Evolutionary conservation across 2,329 filamentous ascomycete species (phyloP).

Genomic region (Fonsecaea pugnacius): DNA sequence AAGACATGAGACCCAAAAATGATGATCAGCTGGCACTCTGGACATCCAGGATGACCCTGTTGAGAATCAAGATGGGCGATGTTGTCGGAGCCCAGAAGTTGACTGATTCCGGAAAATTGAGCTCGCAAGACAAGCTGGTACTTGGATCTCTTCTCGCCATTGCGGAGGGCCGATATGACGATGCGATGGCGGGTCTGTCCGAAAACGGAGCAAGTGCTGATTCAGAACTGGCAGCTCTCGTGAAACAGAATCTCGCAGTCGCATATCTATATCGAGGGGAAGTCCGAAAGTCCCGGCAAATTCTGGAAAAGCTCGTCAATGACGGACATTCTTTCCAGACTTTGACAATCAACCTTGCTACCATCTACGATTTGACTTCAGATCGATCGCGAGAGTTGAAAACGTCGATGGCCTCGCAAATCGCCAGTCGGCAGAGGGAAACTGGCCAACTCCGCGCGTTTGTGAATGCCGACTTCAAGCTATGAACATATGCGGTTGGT

Average conservation of each 20-base stretch:
- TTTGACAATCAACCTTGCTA: constrained; percentile 85
- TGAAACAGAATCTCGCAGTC: constrained; percentile 81
- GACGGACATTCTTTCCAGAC: constrained; percentile 72
- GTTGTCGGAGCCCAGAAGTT: constrained; percentile 66
- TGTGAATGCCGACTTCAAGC: constrained; percentile 74
- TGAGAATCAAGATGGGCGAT: constrained; percentile 81
- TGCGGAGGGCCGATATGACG: constrained; percentile 73
- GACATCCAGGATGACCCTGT: constrained; percentile 58
- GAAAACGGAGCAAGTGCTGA: constrained; percentile 32
- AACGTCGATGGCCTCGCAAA: constrained; percentile 68
- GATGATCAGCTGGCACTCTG: constrained; percentile 36
- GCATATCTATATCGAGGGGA: constrained; percentile 80
- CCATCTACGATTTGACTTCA: constrained; percentile 88
- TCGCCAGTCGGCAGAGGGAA: constrained; percentile 64
- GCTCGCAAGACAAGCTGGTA: constrained; percentile 48
- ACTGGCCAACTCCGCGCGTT: constrained; percentile 69
- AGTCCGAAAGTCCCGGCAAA: constrained; percentile 70
- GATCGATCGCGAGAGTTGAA: constrained; percentile 75
- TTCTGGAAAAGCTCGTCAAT: constrained; percentile 70
- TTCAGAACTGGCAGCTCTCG: constrained; percentile 65
- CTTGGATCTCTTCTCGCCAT: constrained; percentile 74
- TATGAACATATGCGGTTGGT: constrained; percentile 51
- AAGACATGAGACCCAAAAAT: constrained; percentile 54
- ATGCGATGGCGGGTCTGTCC: constrained; percentile 52
- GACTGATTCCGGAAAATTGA: constrained; percentile 45